Conservation (phyloP, 805 yeast species). For the Myxozyma mucilagina region DNA sequence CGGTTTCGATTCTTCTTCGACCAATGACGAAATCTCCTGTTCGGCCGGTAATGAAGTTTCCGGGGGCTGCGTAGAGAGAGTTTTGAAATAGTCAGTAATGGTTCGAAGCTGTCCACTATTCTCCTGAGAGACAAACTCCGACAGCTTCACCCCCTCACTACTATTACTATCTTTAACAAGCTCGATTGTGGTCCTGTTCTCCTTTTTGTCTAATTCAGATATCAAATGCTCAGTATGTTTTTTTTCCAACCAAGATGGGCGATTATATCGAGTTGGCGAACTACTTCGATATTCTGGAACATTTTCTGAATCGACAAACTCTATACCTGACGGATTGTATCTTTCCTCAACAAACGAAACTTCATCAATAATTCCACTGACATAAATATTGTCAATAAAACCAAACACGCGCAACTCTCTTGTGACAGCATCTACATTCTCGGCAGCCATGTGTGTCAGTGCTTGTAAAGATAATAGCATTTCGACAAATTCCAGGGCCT, state of each 20-base stretch:
- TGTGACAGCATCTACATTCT: background rate
- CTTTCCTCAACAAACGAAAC: constrained; percentile 16
- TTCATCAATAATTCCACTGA: constrained; percentile 32
- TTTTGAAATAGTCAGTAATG: constrained; percentile 12
- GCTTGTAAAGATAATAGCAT: constrained; percentile 18
- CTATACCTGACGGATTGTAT: constrained; percentile 11
- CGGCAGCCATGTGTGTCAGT: constrained; percentile 11
- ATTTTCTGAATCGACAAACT: constrained; percentile 12
- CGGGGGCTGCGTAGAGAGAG: background rate
- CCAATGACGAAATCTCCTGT: background rate
- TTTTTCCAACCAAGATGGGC: no score
- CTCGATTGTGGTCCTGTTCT: background rate
- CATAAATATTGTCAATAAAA: constrained; percentile 16
- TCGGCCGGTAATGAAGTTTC: background rate
- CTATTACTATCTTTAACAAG: background rate
- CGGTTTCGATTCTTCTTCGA: background rate
- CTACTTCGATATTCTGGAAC: background rate
- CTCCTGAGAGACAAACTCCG: background rate
- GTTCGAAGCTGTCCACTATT: background rate
- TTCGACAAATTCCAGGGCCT: constrained; percentile 15
- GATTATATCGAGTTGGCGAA: background rate
- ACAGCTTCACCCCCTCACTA: background rate
- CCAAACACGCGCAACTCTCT: constrained; percentile 31
- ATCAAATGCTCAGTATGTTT: no score
- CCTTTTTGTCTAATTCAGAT: background rate